Base-by-base conservation (phyloP, 1,284 basidiomycete species). In the Ceratobasidium sp. region DNA sequence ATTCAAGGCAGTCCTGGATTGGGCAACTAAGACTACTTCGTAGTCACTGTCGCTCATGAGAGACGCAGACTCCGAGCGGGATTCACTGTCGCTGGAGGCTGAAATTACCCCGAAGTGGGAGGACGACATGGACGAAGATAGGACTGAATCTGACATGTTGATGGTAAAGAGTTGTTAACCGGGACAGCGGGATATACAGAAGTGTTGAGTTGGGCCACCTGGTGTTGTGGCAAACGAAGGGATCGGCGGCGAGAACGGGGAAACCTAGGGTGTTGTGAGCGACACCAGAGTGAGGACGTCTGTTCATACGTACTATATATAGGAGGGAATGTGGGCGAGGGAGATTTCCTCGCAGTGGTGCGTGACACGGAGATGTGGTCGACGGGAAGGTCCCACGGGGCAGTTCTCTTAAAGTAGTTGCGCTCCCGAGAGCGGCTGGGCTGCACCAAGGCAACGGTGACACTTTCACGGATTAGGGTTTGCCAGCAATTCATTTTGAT, bases 391-490 rank as follows among this genome's bases (percentile, higher is more conserved):
- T 48, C 54, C 66, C 66, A 70, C 66, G 66, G 48, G 66, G 66
- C 66, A 48, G 18, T 36, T 18, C 64, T 56, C 54, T 70, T 70
- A 59, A 70, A 70, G 40, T 25, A 44, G 30, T 36, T 33, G 64
- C 51, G 40, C 42, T 49, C 66, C 66, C 66, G 54, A 23, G 66
- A 70, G 30, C 46, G 42, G 66, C 28, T 59, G 25, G 38, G 54
- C 28, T 42, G 66, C 54, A 70, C 66, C 66, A 59, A 70, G 40
- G 40, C 66, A 59, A 58, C 54, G 66, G 66, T 54, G 2, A 33
- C 30, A 33, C 51, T 53, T 8, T 53, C 18, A 28, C 48, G 25
- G 51, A 11, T 25, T 11, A 53, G 51, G 51, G 51, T 53, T 28
- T 23, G 51, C 51, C 23, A 25, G 51, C 25, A 53, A 53, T 53